phyloP scores from a whole-genome alignment of 257 asterid species.

The Ehretia macrophylla region DNA sequence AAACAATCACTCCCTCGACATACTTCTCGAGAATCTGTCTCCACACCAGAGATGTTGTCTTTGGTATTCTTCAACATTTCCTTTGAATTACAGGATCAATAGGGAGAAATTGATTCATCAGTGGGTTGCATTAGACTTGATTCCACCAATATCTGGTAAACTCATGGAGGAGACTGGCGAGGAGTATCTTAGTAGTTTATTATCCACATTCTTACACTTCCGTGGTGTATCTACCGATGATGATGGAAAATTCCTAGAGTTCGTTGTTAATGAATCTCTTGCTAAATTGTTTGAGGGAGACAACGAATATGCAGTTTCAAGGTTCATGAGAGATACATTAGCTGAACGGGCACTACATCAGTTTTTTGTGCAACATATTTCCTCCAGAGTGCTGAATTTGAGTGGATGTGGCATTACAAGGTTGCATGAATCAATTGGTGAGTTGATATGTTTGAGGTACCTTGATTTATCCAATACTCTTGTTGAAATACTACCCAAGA shows the following conservation, averaged over 20 bases:
- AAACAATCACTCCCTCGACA: no score
- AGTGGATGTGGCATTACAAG: slow-evolving; percentile 1
- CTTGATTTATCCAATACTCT: slow-evolving; percentile 22
- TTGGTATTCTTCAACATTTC: no score
- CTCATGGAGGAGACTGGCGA: not conserved
- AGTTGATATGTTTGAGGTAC: slow-evolving; percentile 19
- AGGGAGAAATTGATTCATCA: no score
- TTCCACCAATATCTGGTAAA: not conserved
- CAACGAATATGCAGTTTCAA: not conserved
- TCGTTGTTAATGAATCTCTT: not conserved
- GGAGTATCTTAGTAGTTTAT: not conserved
- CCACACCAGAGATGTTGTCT: no score
- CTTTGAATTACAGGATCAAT: no score
- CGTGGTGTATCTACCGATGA: not conserved
- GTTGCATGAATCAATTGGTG: not conserved
- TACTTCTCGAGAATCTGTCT: no score
- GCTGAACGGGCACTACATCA: not conserved
- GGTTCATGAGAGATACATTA: not conserved
- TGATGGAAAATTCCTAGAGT: not conserved
- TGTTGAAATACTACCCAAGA: slow-evolving; percentile 5
- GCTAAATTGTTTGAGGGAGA: not conserved
- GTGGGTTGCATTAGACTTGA: no score
- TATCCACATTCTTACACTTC: not conserved
- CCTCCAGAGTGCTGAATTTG: slow-evolving; percentile 16
- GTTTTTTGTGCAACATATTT: not conserved